A percentile compares a stretch with the other conserved stretches of the same genome.
phyloP scores from a whole-genome alignment of 208 protist genomes.

The Phytomonas sp. region DNA sequence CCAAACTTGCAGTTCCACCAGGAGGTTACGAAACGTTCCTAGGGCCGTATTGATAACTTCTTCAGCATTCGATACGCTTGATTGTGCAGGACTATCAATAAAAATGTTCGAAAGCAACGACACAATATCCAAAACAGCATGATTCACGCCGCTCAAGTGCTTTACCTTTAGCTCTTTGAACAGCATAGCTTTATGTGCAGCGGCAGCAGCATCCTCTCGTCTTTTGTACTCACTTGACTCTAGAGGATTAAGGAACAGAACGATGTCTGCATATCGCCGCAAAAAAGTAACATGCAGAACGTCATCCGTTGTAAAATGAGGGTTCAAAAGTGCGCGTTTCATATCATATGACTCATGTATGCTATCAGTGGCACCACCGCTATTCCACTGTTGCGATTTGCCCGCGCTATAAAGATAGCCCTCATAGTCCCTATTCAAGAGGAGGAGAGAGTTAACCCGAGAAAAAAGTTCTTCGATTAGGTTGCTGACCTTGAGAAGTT shows the following conservation, averaged over 20 bases:
- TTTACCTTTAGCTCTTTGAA: neutral
- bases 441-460: neutral
- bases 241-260: neutral
- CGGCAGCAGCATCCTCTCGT: neutral
- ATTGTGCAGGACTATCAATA: neutral
- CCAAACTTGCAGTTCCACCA: conserved; percentile 43
- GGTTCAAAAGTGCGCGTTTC: neutral
- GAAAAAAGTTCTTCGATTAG: neutral
- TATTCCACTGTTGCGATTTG: neutral
- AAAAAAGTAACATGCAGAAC: neutral
- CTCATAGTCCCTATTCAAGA: neutral
- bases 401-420: neutral
- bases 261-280: neutral
- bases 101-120: neutral
- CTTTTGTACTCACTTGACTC: conserved; percentile 4
- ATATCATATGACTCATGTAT: neutral
- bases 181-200: neutral
- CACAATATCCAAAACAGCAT: neutral
- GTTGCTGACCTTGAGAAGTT: neutral
- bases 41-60: neutral
- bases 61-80: neutral
- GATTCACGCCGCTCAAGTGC: neutral
- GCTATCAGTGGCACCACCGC: neutral
- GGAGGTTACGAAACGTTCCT: conserved; percentile 27
- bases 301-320: neutral